These are phyloP conservation scores for Aspergillus sclerotioniger DNA, from an alignment of 495 filamentous ascomycete species.

Conservation along the genomic window DNA sequence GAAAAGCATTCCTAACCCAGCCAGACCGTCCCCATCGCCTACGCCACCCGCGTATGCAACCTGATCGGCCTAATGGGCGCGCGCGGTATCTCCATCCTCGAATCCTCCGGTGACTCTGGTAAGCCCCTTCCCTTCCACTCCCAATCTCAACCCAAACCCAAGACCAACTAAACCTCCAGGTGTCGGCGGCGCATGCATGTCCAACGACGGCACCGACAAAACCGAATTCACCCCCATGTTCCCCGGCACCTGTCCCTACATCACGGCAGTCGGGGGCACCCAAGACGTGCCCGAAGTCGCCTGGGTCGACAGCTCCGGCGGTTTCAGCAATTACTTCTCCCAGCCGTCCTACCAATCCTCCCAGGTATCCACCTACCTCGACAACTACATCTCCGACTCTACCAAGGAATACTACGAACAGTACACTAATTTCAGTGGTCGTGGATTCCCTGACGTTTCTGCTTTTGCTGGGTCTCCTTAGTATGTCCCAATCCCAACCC, in stretches of 20 bases:
- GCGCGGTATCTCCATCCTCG: slow-evolving; percentile 64
- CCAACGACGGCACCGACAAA: slow-evolving; percentile 58
- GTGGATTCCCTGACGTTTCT: slow-evolving; percentile 70
- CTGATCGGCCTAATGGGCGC: slow-evolving; percentile 64
- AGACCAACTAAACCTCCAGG: slow-evolving; percentile 29
- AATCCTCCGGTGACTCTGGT: slow-evolving; percentile 63
- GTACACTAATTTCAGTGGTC: slow-evolving; percentile 56
- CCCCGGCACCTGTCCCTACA: slow-evolving; percentile 64
- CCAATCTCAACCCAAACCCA: neutral
- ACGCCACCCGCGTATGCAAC: slow-evolving; percentile 65
- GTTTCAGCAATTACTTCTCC: slow-evolving; percentile 64
- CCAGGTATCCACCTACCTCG: slow-evolving; percentile 54
- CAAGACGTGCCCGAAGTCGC: slow-evolving; percentile 53
- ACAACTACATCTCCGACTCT: slow-evolving; percentile 28
- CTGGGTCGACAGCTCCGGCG: slow-evolving; percentile 52
- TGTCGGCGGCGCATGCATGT: slow-evolving; percentile 58
- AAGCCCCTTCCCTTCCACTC: slow-evolving; percentile 32
- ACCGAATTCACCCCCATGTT: slow-evolving; percentile 60
- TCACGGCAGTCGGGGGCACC: slow-evolving; percentile 67
- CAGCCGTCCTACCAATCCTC: slow-evolving; percentile 59
- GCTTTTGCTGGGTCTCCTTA: slow-evolving; percentile 48
- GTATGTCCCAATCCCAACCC: slow-evolving; percentile 18
- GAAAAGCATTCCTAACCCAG: too few species aligned
- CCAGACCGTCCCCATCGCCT: slow-evolving; percentile 62
- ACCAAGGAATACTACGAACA: slow-evolving; percentile 40